These are phyloP conservation scores for Torulaspora pretoriensis DNA, from an alignment of 1,139 yeast species.

Conservation along the genomic window DNA sequence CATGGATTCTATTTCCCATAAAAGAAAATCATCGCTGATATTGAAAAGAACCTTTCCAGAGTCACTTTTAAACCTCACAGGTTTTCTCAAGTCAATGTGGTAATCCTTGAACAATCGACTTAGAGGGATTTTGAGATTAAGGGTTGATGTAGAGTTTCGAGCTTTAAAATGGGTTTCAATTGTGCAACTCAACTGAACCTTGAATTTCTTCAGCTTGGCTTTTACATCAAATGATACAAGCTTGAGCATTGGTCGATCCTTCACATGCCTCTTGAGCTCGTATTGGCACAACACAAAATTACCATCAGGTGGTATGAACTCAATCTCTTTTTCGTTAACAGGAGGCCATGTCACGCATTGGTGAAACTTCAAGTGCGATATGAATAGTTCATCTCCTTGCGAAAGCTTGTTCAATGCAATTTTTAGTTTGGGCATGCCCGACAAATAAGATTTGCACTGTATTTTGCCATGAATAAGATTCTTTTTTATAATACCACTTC, in stretches of 20 bases:
- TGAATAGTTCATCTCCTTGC: slow-evolving; percentile 44
- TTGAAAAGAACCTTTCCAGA: slow-evolving; percentile 64
- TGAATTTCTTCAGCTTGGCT: slow-evolving; percentile 29
- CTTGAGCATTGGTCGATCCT: slow-evolving; percentile 42
- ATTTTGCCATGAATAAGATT: slow-evolving; percentile 64
- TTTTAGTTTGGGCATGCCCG: slow-evolving; percentile 74
- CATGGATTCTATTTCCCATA: slow-evolving; percentile 58
- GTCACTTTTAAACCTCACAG: slow-evolving; percentile 63
- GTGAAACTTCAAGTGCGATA: slow-evolving; percentile 59
- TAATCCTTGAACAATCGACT: slow-evolving; percentile 37
- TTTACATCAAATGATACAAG: slow-evolving; percentile 28
- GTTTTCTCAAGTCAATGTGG: slow-evolving; percentile 43
- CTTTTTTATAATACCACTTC: slow-evolving; percentile 51
- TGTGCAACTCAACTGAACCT: slow-evolving; percentile 33
- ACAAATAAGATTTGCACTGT: slow-evolving; percentile 60
- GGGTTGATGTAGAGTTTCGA: slow-evolving; percentile 55
- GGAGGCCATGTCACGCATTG: slow-evolving; percentile 72
- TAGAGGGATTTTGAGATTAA: slow-evolving; percentile 59
- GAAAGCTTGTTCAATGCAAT: slow-evolving; percentile 59
- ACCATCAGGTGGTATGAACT: slow-evolving; percentile 79
- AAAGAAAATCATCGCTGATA: slow-evolving; percentile 55
- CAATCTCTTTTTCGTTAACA: slow-evolving; percentile 52
- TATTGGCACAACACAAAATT: slow-evolving; percentile 58
- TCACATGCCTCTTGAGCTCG: slow-evolving; percentile 36
- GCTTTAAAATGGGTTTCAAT: slow-evolving; percentile 58